Conservation (phyloP, 495 filamentous ascomycete genomes). For the Lasiosphaeria miniovina region DNA sequence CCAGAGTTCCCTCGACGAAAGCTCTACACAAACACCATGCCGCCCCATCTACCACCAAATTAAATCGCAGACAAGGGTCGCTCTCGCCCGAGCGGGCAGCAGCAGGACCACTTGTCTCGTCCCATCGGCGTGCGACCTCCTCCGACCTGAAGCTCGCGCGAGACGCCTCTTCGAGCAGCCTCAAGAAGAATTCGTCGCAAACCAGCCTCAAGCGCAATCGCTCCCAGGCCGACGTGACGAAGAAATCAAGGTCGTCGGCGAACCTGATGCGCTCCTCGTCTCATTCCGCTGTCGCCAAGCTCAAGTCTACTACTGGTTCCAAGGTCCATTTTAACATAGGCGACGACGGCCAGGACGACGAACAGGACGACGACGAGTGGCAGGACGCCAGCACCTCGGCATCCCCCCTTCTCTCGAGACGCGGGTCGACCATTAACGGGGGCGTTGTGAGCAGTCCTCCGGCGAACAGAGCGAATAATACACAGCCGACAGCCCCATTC, state of each 20-base stretch:
- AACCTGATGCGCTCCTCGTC: constrained; percentile 46
- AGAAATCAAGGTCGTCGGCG: constrained; percentile 44
- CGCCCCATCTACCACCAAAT: constrained; percentile 36
- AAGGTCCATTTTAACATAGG: constrained; percentile 53
- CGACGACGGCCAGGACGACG: constrained; percentile 43
- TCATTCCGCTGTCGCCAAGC: constrained; percentile 38
- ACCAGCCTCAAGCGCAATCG: constrained; percentile 47
- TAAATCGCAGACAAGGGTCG: constrained; percentile 36
- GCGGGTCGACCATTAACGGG: constrained; percentile 42
- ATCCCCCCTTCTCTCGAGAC: constrained; percentile 52
- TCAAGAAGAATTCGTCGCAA: constrained; percentile 47
- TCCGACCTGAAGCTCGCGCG: constrained; percentile 41
- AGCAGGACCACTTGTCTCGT: constrained; percentile 26
- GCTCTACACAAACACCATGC: constrained; percentile 45
- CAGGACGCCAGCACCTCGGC: constrained; percentile 54
- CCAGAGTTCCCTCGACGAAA: constrained; percentile 43
- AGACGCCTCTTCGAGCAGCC: constrained; percentile 31
- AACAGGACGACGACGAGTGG: constrained; percentile 47
- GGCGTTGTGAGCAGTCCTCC: constrained; percentile 24
- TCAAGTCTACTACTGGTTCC: constrained; percentile 29
- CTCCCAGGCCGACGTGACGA: constrained; percentile 47
- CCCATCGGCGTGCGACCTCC: constrained; percentile 43
- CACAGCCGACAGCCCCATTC: constrained; percentile 5
- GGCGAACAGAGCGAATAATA: constrained; percentile 18
- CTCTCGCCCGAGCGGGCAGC: constrained; percentile 34